Evolutionary conservation across 768 basidiomycete species (phyloP).

Genomic region (Kondoa malvinella): DNA sequence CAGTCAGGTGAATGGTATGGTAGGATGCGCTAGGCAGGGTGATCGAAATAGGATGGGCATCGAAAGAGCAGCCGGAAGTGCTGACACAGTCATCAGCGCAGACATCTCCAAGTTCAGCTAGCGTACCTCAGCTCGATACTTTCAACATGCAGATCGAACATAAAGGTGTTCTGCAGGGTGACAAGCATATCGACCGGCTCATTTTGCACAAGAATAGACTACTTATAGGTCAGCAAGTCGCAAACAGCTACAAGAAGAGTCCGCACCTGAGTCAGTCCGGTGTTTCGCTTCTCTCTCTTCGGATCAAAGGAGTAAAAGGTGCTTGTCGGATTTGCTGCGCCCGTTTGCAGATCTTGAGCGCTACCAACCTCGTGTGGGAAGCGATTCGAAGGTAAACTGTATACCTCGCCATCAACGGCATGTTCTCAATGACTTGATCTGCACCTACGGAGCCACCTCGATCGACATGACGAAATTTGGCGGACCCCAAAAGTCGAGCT

Average conservation of each 20-base stretch:
- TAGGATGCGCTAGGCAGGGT: constrained; percentile 56
- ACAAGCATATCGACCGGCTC: constrained; percentile 68
- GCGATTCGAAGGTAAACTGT: constrained; percentile 53
- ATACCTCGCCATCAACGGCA: not conserved
- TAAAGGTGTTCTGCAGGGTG: constrained; percentile 74
- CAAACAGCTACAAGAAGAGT: not conserved
- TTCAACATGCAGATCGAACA: constrained; percentile 78
- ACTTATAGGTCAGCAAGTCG: constrained; percentile 34
- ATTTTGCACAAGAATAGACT: constrained; percentile 57
- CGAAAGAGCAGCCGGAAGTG: constrained; percentile 61
- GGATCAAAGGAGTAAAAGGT: constrained; percentile 32
- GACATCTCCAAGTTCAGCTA: not conserved
- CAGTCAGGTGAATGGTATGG: constrained; percentile 55
- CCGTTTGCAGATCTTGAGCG: constrained; percentile 29
- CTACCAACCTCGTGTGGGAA: constrained; percentile 52
- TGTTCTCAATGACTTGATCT: not conserved
- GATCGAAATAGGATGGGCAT: constrained; percentile 47
- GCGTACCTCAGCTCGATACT: constrained; percentile 60
- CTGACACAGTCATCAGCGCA: constrained; percentile 34
- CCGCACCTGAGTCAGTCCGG: constrained; percentile 40
- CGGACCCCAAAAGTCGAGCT: constrained; percentile 69
- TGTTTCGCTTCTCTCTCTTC: not conserved
- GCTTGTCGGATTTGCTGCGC: constrained; percentile 6
- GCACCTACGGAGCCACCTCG: constrained; percentile 53
- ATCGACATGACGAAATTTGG: constrained; percentile 59